Base-by-base conservation (phyloP, 2,329 filamentous ascomycete genomes). In the Diaporthe longicolla region DNA sequence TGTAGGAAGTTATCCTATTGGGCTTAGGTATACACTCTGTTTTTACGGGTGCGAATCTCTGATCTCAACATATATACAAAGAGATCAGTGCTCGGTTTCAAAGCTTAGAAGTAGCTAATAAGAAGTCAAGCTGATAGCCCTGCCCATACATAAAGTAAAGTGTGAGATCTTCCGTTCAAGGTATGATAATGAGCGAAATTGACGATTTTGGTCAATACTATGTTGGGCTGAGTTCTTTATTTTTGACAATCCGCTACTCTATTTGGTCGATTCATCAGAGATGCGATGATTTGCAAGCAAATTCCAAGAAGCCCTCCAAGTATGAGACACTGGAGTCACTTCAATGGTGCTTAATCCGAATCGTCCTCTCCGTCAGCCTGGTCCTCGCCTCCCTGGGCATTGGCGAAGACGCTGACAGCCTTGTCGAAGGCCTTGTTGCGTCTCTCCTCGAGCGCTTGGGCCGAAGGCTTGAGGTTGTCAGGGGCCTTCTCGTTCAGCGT, bases 321-420 rank as follows among this genome's bases (percentile, higher is more conserved):
- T 7, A 19, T 3, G 2, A 11, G n/a, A 26, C 19, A 35, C 8
- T 21, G 6, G 15, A 48, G 19, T 1, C 8, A 26, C 13, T 29
- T 43, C 19, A 2, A 3, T 0, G 3, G 17, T 2, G n/a, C 48
- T 40, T 74, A 78, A 48, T 79, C 78, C 21, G 77, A 77, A 29
- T 80, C 78, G 73, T 78, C 78, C 65, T 77, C 76, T n/a, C 76
- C 78, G 24, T 78, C 78, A 70, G 72, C 77, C 59, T 78, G 48
- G 29, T 80, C 78, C 73, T 80, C 73, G 17, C 73, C 73, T 45
- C 73, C 73, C 55, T 72, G 70, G 21, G 77, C 74, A 54, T 76
- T 75, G 7, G 71, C 76, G 71, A 78, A 80, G 32, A 73, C 72
- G 9, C 19, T 29, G 17, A 73, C 70, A 1, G 77, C 76, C 45